A percentile compares a stretch with the other conserved stretches of the same genome.
Conservation (phyloP, 2,329 filamentous ascomycete species). For the Byssochlamys sp. region DNA sequence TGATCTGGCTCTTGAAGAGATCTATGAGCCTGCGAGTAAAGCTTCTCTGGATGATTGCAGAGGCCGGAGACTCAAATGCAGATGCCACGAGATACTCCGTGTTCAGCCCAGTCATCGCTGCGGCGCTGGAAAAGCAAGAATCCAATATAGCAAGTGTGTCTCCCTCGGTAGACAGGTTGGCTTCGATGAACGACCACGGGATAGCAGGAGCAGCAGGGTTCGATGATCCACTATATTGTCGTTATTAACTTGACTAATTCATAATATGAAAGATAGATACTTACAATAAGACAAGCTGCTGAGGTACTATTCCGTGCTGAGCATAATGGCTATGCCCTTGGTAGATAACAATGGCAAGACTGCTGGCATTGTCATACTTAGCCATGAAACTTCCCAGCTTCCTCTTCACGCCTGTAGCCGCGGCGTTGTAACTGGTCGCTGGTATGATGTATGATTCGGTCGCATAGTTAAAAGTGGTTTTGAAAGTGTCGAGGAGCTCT, state of each 20-base stretch:
- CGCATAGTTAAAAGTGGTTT: neutral
- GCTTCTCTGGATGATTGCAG: neutral
- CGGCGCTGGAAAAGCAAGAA: neutral
- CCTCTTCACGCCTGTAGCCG: neutral
- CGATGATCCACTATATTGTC: neutral
- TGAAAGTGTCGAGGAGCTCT: slow-evolving; percentile 1
- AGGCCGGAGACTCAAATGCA: neutral
- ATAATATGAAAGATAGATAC: neutral
- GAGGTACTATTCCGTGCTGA: neutral
- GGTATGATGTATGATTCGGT: slow-evolving; percentile 1
- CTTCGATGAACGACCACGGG: neutral
- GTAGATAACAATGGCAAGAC: slow-evolving; percentile 4
- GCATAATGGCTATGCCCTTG: slow-evolving; percentile 1
- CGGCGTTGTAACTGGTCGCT: neutral
- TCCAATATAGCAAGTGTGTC: neutral
- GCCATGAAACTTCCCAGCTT: neutral
- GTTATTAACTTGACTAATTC: neutral
- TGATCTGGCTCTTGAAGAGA: neutral
- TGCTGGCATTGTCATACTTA: neutral
- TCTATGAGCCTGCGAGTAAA: neutral
- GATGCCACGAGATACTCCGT: neutral
- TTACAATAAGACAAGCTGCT: neutral
- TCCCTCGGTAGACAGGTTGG: neutral
- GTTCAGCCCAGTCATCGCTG: neutral
- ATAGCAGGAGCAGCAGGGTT: neutral